Evolutionary conservation across 768 basidiomycete species (phyloP).

Genomic region (Pulveroboletus ravenelii): DNA sequence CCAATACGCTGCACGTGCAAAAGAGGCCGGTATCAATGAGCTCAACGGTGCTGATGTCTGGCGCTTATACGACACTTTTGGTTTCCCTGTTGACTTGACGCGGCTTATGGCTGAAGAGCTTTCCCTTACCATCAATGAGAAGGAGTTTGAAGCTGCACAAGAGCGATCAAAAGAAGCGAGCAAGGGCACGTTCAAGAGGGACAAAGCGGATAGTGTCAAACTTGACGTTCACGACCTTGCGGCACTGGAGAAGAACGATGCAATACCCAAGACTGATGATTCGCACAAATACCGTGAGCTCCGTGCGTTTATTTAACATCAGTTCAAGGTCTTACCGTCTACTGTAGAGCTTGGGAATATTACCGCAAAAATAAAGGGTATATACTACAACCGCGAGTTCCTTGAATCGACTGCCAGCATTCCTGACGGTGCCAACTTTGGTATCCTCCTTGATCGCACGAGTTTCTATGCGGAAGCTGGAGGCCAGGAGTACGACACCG

Average conservation of each 20-base stretch:
- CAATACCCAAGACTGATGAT: slow-evolving; percentile 90
- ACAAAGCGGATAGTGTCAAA: slow-evolving; percentile 64
- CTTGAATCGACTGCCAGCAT: slow-evolving; percentile 59
- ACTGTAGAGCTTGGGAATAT: slow-evolving; percentile 70
- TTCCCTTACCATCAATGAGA: slow-evolving; percentile 76
- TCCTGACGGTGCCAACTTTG: slow-evolving; percentile 66
- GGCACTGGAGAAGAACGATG: slow-evolving; percentile 68
- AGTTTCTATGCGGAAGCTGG: slow-evolving; percentile 98
- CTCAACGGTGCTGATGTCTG: slow-evolving; percentile 92
- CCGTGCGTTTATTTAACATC: background rate
- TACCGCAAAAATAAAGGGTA: slow-evolving; percentile 69
- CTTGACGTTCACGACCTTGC: slow-evolving; percentile 96
- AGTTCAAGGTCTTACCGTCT: background rate
- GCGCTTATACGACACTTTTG: slow-evolving; percentile 96
- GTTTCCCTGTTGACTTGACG: slow-evolving; percentile 96
- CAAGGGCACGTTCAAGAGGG: slow-evolving; percentile 76
- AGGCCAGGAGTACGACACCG: slow-evolving; percentile 96
- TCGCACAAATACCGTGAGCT: slow-evolving; percentile 81
- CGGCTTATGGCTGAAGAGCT: slow-evolving; percentile 96
- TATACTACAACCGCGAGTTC: slow-evolving; percentile 82
- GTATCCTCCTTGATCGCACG: slow-evolving; percentile 84
- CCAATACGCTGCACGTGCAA: slow-evolving; percentile 70
- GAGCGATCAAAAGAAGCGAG: slow-evolving; percentile 86
- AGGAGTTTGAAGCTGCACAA: slow-evolving; percentile 87
- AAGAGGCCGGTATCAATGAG: slow-evolving; percentile 54